Evolutionary conservation across 768 basidiomycete species (phyloP).

Genomic region (Kwoniella bestiolae): DNA sequence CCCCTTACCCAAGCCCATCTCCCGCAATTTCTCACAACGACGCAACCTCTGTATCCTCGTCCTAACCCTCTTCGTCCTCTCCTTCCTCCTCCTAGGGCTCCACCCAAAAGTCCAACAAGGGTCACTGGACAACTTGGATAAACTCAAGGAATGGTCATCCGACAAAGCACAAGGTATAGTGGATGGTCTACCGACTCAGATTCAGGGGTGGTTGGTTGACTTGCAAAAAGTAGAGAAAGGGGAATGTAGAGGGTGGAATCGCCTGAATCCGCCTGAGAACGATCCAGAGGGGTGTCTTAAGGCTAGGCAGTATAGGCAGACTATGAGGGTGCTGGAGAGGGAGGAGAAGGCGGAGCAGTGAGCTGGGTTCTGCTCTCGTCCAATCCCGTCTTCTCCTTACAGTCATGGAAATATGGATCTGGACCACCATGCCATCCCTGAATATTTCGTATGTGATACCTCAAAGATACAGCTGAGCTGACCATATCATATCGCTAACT

Average conservation of each 20-base stretch:
- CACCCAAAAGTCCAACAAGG: slow-evolving; percentile 10
- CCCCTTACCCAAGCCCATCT: background rate
- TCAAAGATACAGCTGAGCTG: background rate
- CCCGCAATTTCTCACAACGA: slow-evolving; percentile 6
- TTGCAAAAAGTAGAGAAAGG: slow-evolving; percentile 1
- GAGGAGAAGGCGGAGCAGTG: slow-evolving; percentile 41
- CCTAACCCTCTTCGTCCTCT: slow-evolving; percentile 4
- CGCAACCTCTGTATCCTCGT: slow-evolving; percentile 1
- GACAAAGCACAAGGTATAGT: slow-evolving; percentile 6
- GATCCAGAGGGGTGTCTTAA: slow-evolving; percentile 44
- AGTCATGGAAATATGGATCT: too few relatives aligned
- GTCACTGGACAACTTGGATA: slow-evolving; percentile 7
- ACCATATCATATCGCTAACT: background rate
- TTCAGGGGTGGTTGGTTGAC: slow-evolving; percentile 12
- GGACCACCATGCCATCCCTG: background rate
- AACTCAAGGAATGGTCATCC: slow-evolving; percentile 1
- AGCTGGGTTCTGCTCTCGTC: slow-evolving; percentile 26
- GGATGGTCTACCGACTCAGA: background rate
- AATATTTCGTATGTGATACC: background rate
- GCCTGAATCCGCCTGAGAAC: slow-evolving; percentile 5
- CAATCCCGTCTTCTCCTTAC: too few relatives aligned
- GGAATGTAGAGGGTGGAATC: slow-evolving; percentile 42
- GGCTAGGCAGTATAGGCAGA: slow-evolving; percentile 48
- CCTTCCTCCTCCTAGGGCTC: slow-evolving; percentile 1
- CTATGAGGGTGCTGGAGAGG: slow-evolving; percentile 36